phyloP scores from a whole-genome alignment of 441 rosid genomes.

The Pelargonium fulgidum region DNA sequence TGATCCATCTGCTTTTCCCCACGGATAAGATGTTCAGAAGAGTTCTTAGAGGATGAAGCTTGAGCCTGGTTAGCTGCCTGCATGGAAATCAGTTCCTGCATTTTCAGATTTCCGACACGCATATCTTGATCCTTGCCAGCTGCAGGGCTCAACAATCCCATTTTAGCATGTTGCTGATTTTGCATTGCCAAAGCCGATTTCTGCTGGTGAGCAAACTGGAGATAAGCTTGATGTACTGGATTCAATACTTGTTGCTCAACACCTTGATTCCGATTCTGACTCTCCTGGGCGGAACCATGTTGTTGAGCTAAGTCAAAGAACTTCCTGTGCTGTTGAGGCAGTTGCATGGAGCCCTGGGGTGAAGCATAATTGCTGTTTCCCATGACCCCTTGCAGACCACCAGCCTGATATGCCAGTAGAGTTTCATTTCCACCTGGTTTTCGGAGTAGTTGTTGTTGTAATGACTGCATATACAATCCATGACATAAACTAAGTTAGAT shows the following conservation, averaged over 20 bases:
- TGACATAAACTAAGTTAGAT: neutral
- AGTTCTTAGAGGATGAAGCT: conserved; percentile 75
- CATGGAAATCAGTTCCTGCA: conserved; percentile 76
- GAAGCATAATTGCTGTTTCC: conserved; percentile 63
- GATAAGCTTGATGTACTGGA: conserved; percentile 83
- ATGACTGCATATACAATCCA: conserved; percentile 35
- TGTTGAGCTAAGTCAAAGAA: conserved; percentile 72
- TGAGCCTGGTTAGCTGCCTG: conserved; percentile 71
- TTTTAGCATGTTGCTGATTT: conserved; percentile 63
- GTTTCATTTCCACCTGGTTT: conserved; percentile 75
- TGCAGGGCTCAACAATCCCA: conserved; percentile 54
- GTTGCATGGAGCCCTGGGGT: conserved; percentile 68
- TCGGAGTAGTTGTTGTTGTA: conserved; percentile 60
- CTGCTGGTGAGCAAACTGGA: conserved; percentile 77
- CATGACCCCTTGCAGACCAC: conserved; percentile 63
- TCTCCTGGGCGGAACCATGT: conserved; percentile 58
- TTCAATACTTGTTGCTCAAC: conserved; percentile 67
- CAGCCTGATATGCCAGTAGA: conserved; percentile 72
- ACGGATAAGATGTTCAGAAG: conserved; percentile 58
- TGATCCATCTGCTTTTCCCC: conserved; percentile 69
- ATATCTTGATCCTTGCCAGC: conserved; percentile 65
- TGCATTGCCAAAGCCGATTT: conserved; percentile 49
- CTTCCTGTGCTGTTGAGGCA: conserved; percentile 76
- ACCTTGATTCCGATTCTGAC: conserved; percentile 54
- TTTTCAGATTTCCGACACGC: conserved; percentile 58